Evolutionary conservation across 2,329 filamentous ascomycete genomes (phyloP), one percentile per base, ranked within the genome.

Genomic region (Clarireedia paspali): DNA sequence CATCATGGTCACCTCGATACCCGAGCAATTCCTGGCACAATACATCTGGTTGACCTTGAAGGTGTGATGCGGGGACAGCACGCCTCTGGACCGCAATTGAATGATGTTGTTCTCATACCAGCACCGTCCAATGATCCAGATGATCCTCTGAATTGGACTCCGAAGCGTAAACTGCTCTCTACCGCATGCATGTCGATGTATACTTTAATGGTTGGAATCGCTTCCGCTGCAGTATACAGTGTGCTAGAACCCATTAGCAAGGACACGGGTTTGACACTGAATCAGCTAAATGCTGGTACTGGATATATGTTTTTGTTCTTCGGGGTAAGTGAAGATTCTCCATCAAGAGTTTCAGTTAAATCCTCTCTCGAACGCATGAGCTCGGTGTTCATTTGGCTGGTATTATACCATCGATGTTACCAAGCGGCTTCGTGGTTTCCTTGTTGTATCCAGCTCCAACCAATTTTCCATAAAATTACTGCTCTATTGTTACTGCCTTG

Each of bases 281-380:
- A 65, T 4, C 69, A 74, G 38, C 64, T 80, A 17, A 77, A 77
- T 57, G 70, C 73, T 49, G 77, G 77, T 6, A 79, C 74, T 12
- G 77, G 78, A 2, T 73, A 75, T 50, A 77, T 78, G 75, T 79
- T 80, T 60, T 63, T 80, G 30, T 70, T 63, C n/a, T 62, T 62
- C 42, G 56, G 55, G 20, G 50, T 53, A 26, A 57, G 42, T 36
- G 20, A 34, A 6, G 26, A 38, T 39, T 6, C 17, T n/a, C 39
- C 10, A 34, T 34, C 10, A 4, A 14, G 2, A 12, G 30, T 14
- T 34, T 3, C 30, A 34, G 2, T 34, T 12, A 12, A 34, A 34
- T 3, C 30, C 30, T 34, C 30, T 34, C 30, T 9, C 10, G 27
- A 12, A 34, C 30, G 12, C 10, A 34, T 9, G 4, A 34, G 30